Base-by-base conservation (phyloP, 2,329 filamentous ascomycete species). In the Phaeoacremonium minimum region DNA sequence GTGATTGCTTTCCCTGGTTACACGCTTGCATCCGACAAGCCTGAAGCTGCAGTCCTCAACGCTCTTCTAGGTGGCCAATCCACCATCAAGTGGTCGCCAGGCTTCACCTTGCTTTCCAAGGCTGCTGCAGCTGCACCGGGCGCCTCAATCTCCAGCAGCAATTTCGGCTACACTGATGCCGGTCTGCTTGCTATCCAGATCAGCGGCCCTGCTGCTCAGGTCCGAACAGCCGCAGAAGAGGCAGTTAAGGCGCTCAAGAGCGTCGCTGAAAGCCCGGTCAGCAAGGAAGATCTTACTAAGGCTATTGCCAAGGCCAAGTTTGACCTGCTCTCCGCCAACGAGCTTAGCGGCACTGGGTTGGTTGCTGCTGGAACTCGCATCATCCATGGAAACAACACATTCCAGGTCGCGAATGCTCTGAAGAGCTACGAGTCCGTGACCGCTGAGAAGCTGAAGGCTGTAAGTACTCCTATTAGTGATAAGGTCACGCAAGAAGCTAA, bases 291-390 rank as follows among this genome's bases (percentile, higher is more conserved):
- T 44, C 75, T 97, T 58, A 79, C 83, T 64, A 97, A 96, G 77
- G 93, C 93, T 35, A 79, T 90, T 60, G 87, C 91, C 42, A 82
- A 86, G 55, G 93, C 93, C 57, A 97, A 95, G 69, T 98, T 95
- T 69, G 83, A 85, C 60, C 84, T 88, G 47, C 75, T 97, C 37
- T 87, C 94, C 56, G 77, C 81, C 47, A 85, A 82, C 49, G 85
- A 96, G 68, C 80, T 83, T 53, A 79, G 86, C 46, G 77, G 83
- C 50, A 75, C 83, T 39, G 87, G 87, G 50, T 71, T 97, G 42
- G 81, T 94, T 55, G 75, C 87, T 45, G 90, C 89, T 46, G 93
- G 93, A 45, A 81, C 87, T 53, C 86, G 87, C 48, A 77, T 96
- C 43, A 74, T 96, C 52, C 82, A 87, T 57, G 83, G 80, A 49